phyloP scores from a whole-genome alignment of 306 rosid genomes.

The Dalbergia cultrata region DNA sequence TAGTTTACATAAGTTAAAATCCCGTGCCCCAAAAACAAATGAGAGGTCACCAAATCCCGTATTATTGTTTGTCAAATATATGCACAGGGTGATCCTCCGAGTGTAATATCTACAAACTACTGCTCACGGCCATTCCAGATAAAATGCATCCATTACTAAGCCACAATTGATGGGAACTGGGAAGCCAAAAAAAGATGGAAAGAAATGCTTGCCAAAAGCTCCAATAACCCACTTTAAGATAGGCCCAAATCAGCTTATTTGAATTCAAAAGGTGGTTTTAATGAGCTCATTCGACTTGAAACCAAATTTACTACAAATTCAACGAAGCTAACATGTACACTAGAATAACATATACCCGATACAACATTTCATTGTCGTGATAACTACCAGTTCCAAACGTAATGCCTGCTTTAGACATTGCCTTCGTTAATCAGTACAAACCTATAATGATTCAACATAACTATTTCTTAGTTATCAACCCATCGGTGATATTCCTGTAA shows the following conservation, averaged over 20 bases:
- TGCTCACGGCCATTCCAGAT: too few relatives aligned
- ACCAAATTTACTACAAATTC: constrained; percentile 5
- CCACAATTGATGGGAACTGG: not conserved
- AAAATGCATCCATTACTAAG: not conserved
- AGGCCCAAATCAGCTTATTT: not conserved
- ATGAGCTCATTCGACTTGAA: not conserved
- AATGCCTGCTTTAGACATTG: not conserved
- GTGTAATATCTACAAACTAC: too few relatives aligned
- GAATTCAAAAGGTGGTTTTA: constrained; percentile 1
- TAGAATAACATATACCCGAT: constrained; percentile 20
- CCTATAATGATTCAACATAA: constrained; percentile 3
- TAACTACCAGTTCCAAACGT: constrained; percentile 8
- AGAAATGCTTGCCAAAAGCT: not conserved
- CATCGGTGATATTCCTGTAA: constrained; percentile 23
- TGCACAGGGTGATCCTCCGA: too few relatives aligned
- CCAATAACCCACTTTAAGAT: not conserved
- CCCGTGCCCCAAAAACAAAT: too few relatives aligned
- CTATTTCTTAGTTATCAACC: constrained; percentile 3
- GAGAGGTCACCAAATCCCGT: too few relatives aligned
- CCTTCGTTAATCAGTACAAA: not conserved
- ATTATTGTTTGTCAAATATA: too few relatives aligned
- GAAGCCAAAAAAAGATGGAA: not conserved
- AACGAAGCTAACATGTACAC: not conserved
- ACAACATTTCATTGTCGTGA: not conserved
- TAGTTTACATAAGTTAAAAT: too few relatives aligned